These are phyloP conservation scores for Tolypocladium inflatum DNA, from an alignment of 2,329 filamentous ascomycete genomes.

Conservation along the genomic window DNA sequence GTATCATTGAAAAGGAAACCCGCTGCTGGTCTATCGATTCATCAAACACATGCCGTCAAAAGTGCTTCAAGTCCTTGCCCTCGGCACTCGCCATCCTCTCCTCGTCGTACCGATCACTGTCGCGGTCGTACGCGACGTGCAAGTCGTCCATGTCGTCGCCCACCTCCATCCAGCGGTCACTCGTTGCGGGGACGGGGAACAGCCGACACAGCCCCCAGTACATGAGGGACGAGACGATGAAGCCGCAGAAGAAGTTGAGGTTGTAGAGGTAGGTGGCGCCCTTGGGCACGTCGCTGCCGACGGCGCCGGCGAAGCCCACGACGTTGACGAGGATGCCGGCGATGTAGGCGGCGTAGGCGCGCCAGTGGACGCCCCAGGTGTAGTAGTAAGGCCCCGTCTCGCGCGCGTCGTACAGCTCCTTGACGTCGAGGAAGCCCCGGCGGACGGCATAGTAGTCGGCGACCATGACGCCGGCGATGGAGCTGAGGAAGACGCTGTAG, in stretches of 20 bases:
- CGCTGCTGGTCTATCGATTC: background rate
- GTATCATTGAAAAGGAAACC: background rate
- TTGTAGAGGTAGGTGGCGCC: conserved; percentile 83
- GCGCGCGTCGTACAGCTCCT: conserved; percentile 68
- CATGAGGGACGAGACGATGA: conserved; percentile 54
- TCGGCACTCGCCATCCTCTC: conserved; percentile 9
- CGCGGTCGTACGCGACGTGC: conserved; percentile 33
- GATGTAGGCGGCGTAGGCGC: conserved; percentile 75
- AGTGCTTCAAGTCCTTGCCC: conserved; percentile 4
- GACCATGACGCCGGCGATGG: conserved; percentile 85
- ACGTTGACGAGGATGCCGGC: conserved; percentile 82
- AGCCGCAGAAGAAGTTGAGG: conserved; percentile 82
- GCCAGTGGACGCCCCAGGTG: conserved; percentile 67
- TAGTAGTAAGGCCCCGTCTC: conserved; percentile 63
- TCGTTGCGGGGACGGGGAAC: conserved; percentile 65
- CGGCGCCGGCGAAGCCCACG: conserved; percentile 78
- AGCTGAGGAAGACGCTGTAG: conserved; percentile 89
- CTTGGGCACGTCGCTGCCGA: conserved; percentile 61
- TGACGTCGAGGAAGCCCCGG: conserved; percentile 69
- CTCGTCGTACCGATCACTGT: conserved; percentile 29
- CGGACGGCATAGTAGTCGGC: conserved; percentile 83
- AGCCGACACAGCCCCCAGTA: conserved; percentile 65
- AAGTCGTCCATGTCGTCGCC: conserved; percentile 51
- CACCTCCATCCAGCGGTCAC: conserved; percentile 69
- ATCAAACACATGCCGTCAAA: conserved; percentile 1